Evolutionary conservation across 1,284 basidiomycete genomes (phyloP).

Genomic region (Marasmius oreades): DNA sequence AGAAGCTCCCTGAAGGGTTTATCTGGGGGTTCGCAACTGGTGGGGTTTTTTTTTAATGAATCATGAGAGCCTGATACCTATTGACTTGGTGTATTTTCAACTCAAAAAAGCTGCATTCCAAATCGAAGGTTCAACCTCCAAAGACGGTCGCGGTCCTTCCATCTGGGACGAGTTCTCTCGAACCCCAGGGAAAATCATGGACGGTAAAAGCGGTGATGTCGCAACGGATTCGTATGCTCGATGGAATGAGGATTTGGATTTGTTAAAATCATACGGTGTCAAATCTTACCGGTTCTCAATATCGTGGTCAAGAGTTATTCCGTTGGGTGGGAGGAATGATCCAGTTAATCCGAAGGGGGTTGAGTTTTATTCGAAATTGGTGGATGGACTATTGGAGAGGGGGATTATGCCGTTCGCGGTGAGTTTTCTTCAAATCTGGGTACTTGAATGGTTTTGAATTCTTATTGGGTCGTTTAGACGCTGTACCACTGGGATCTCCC

Average conservation of each 20-base stretch:
- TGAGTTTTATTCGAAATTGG: slow-evolving; percentile 63
- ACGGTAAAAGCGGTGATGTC: slow-evolving; percentile 63
- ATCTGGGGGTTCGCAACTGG: slow-evolving; percentile 74
- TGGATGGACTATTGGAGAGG: slow-evolving; percentile 60
- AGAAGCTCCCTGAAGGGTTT: slow-evolving; percentile 50
- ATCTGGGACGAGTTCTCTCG: slow-evolving; percentile 76
- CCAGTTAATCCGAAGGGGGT: slow-evolving; percentile 69
- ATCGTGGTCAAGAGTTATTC: slow-evolving; percentile 73
- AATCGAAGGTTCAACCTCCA: slow-evolving; percentile 62
- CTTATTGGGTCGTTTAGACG: slow-evolving; percentile 39
- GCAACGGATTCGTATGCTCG: slow-evolving; percentile 70
- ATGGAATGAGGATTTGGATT: slow-evolving; percentile 66
- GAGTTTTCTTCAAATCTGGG: slow-evolving; percentile 22
- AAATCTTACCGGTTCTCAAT: slow-evolving; percentile 70
- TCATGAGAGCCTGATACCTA: too few relatives aligned
- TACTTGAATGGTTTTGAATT: not conserved
- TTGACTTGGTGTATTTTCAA: slow-evolving; percentile 10
- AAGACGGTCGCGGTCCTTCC: slow-evolving; percentile 58
- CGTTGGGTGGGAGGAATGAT: slow-evolving; percentile 64
- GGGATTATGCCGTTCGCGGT: slow-evolving; percentile 72
- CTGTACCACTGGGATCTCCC: slow-evolving; percentile 81
- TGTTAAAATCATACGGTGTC: slow-evolving; percentile 57
- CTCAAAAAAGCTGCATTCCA: slow-evolving; percentile 50
- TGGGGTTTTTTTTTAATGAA: slow-evolving; percentile 26
- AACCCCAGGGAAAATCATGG: slow-evolving; percentile 60